Percentiles rank a stretch among this genome's conserved stretches.
Conservation (phyloP, 768 basidiomycete species). For the Panaeolus cyanescens region DNA sequence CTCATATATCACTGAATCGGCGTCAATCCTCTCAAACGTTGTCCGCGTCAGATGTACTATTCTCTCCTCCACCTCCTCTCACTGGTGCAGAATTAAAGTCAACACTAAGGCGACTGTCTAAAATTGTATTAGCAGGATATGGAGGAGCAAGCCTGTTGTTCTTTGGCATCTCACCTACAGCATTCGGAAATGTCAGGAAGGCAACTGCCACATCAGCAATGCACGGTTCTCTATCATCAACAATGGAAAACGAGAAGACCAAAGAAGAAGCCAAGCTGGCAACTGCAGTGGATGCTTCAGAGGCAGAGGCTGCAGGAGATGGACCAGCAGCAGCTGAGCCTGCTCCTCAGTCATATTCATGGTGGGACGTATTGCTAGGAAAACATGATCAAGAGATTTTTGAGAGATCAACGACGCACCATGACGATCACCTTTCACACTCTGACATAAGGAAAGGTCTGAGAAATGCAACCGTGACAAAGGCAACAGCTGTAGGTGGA, state of each 20-base stretch:
- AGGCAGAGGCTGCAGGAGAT: conserved; percentile 61
- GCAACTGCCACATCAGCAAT: conserved; percentile 30
- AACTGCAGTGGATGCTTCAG: conserved; percentile 68
- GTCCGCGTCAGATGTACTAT: not conserved
- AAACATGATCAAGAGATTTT: conserved; percentile 86
- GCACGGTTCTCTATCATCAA: conserved; percentile 9
- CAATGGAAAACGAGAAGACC: conserved; percentile 35
- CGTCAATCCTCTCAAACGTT: conserved; percentile 11
- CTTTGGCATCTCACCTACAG: conserved; percentile 61
- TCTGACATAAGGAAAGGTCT: conserved; percentile 37
- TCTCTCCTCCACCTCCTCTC: conserved; percentile 15
- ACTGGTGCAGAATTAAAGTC: conserved; percentile 58
- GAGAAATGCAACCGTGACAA: conserved; percentile 32
- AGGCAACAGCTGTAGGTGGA: conserved; percentile 45
- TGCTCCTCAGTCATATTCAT: conserved; percentile 55
- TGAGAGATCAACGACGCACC: conserved; percentile 51
- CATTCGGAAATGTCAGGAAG: conserved; percentile 12
- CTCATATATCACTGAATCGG: conserved; percentile 19
- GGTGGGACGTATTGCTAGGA: conserved; percentile 84
- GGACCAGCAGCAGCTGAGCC: conserved; percentile 45
- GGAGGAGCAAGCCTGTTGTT: conserved; percentile 82
- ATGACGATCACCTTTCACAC: conserved; percentile 24
- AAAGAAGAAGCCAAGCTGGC: conserved; percentile 65
- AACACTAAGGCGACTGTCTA: conserved; percentile 77
- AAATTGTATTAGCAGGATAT: conserved; percentile 83